A percentile compares a stretch with the other conserved stretches of the same genome.
Evolutionary conservation across 148 eudicot genomes (phyloP).

Genomic region (Rhododendron ovatum): DNA sequence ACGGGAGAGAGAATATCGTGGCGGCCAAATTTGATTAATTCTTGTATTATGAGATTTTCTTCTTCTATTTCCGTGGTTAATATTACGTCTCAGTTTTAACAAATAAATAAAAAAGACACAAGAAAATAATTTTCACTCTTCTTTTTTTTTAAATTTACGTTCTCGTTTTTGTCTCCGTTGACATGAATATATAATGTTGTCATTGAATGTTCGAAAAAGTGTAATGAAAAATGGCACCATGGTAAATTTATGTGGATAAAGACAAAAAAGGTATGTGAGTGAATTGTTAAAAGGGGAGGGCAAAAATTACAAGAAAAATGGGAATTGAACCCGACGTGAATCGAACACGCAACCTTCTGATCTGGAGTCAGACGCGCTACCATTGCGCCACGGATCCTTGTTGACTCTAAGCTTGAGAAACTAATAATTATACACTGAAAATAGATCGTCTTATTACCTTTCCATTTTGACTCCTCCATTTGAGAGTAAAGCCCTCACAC

Average conservation of each 20-base stretch:
- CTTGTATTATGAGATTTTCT: not conserved
- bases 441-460: not conserved
- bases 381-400: constrained; percentile 26
- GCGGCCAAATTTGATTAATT: not conserved
- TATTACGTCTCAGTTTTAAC: not conserved
- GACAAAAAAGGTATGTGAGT: no score
- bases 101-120: not conserved
- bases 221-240: not conserved
- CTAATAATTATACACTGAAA: no score
- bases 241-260: no score
- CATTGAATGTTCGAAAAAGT: not conserved
- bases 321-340: constrained; percentile 22
- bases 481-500: no score
- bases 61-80: not conserved
- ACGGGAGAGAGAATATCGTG: not conserved
- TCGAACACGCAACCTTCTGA: constrained; percentile 27
- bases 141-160: no score
- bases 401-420: no score
- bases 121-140: not conserved
- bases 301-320: no score
- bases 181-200: not conserved
- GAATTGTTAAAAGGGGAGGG: no score
- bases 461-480: no score
- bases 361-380: constrained; percentile 29
- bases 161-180: no score